Evolutionary conservation across 805 yeast species (phyloP), one percentile per base, ranked within the genome.

Genomic region (Kregervanrija fluxuum): DNA sequence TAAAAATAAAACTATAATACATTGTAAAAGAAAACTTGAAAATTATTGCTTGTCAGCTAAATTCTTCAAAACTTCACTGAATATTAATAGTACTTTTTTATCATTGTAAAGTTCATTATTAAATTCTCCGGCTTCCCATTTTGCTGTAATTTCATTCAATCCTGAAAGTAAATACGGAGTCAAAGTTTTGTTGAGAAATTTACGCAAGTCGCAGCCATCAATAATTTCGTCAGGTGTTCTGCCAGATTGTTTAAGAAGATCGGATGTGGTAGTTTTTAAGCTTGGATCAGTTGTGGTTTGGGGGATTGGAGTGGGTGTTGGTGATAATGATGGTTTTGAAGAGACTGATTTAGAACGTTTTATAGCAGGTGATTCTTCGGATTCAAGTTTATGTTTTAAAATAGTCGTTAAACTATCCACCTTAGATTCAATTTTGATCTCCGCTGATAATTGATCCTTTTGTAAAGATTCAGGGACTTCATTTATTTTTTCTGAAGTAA

Each of bases 121-220:
- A 11, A 55, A 40, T 11, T 43, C 44, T 1, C 55, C 62, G 14
- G 44, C 45, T 37, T 51, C 53, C 53, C 56, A 60, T 37, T 50
- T 15, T 11, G 48, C 41, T 45, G 60, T 55, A 2, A 61, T 45
- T 22, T 52, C 42, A 41, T 68, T 62, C 42, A 77, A 58, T 4
- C 77, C 77, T 12, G 61, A 65, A 22, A 75, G 55, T 38, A 77
- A 55, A 36, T 71, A 69, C n/a, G 47, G 52, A 1, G 80, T 74
- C 41, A 77, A 53, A 46, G 74, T 64, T 48, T 67, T 58, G 53
- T 77, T 75, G 51, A 77, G 60, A 57, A 73, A 77, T 40, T 64
- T 68, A 46, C 82, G 62, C 8, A 77, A 60, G 0, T 74, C 66
- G 2, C 78, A 72, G 1, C 82, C 82, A 12, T 79, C 81, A 10